Conservation (phyloP, 805 yeast genomes). For the Ogataea chonburiensis region DNA sequence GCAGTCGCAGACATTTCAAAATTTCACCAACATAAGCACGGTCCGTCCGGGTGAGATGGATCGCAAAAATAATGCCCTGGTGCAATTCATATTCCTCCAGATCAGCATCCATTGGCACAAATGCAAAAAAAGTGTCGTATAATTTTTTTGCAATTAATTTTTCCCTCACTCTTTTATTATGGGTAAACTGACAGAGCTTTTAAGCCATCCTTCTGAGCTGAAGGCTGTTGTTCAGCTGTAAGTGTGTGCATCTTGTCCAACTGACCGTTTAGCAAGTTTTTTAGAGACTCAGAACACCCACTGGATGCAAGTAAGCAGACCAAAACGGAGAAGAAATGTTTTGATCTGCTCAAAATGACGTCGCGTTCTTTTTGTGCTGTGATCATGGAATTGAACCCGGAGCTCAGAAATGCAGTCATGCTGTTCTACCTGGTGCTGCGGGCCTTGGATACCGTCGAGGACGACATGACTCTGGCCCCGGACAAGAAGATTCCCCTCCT, state of each 20-base stretch:
- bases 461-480: constrained; percentile 84
- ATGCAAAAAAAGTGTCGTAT: constrained; percentile 3
- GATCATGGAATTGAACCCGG: constrained; percentile 87
- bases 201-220: constrained; percentile 71
- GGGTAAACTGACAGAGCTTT: constrained; percentile 61
- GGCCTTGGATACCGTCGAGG: constrained; percentile 94
- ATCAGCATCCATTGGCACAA: constrained; percentile 5
- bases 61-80: constrained; percentile 63
- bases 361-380: constrained; percentile 96
- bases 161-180: constrained; percentile 30
- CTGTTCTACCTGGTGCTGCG: constrained; percentile 82
- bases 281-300: constrained; percentile 55
- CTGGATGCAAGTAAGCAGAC: constrained; percentile 41
- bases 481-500: constrained; percentile 71
- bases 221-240: constrained; percentile 63
- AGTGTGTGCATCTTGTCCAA: constrained; percentile 22
- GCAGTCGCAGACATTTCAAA: constrained; percentile 54
- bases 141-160: constrained; percentile 2
- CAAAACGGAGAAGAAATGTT: constrained; percentile 59
- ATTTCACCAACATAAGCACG: constrained; percentile 40
- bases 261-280: constrained; percentile 36
- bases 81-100: constrained; percentile 45
- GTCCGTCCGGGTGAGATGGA: constrained; percentile 56
- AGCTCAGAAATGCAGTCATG: constrained; percentile 76
- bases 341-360: constrained; percentile 60